These are phyloP conservation scores for Didymosphaeria variabile DNA, from an alignment of 2,329 filamentous ascomycete species.

Conservation along the genomic window DNA sequence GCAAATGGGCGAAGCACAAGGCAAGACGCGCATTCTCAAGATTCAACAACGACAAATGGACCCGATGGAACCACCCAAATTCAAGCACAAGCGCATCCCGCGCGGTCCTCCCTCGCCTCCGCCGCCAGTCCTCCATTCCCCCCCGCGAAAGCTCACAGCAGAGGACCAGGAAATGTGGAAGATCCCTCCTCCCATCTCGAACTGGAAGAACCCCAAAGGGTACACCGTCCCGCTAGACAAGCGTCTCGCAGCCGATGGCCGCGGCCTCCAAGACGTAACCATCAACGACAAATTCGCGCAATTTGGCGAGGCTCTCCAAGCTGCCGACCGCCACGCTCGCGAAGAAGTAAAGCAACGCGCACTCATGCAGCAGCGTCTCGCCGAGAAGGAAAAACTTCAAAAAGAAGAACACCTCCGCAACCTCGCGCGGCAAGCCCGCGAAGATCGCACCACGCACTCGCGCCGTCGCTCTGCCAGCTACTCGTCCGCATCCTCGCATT, in stretches of 20 bases:
- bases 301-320: conserved; percentile 92
- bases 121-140: conserved; percentile 93
- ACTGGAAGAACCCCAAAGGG: conserved; percentile 99
- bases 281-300: conserved; percentile 99
- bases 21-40: conserved; percentile 97
- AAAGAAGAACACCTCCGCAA: conserved; percentile 92
- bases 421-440: conserved; percentile 89
- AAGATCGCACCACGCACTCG: conserved; percentile 71
- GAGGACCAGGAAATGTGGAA: conserved; percentile 98
- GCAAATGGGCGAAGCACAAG: conserved; percentile 88
- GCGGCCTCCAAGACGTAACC: conserved; percentile 88
- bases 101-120: conserved; percentile 91
- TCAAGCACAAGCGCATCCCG: conserved; percentile 99
- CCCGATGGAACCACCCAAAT: conserved; percentile 96
- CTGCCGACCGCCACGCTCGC: conserved; percentile 91
- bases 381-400: conserved; percentile 93
- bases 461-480: conserved; percentile 52
- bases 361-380: conserved; percentile 93
- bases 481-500: conserved; percentile 53
- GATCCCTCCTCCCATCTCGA: conserved; percentile 88
- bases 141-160: conserved; percentile 91
- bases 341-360: conserved; percentile 94
- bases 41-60: conserved; percentile 94
- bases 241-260: conserved; percentile 89
- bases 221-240: conserved; percentile 97